Conservation (phyloP, 805 yeast genomes). For the Candida maltosa region DNA sequence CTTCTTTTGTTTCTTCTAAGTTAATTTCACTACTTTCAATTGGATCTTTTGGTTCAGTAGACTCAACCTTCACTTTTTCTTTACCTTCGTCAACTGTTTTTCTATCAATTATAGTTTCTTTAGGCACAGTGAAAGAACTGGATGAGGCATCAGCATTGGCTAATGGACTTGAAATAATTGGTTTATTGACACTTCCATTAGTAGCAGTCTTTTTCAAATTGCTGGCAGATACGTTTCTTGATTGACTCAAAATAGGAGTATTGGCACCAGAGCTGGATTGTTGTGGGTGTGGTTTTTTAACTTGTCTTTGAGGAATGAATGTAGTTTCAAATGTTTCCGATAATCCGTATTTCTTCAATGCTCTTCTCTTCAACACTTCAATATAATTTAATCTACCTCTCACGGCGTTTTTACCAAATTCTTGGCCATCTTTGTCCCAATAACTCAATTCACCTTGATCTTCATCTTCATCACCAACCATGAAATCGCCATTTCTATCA, state of each 20-base stretch:
- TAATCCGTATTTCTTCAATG: conserved; percentile 38
- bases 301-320: conserved; percentile 31
- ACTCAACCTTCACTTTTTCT: conserved; percentile 1
- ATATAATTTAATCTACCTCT: conserved; percentile 34
- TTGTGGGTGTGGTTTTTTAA: conserved; percentile 1
- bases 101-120: conserved; percentile 41
- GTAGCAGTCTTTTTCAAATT: conserved; percentile 3
- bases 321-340: conserved; percentile 34
- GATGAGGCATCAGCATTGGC: conserved; percentile 25
- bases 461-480: conserved; percentile 45
- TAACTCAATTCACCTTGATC: conserved; percentile 41
- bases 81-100: conserved; percentile 8
- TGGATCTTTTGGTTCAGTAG: not conserved
- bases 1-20: not conserved
- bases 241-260: conserved; percentile 10
- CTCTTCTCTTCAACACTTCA: conserved; percentile 39
- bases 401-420: conserved; percentile 26
- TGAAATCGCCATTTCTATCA: conserved; percentile 37
- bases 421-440: conserved; percentile 34
- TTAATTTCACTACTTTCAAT: not conserved
- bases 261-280: conserved; percentile 9
- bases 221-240: conserved; percentile 7
- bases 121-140: conserved; percentile 29
- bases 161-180: conserved; percentile 14
- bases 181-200: conserved; percentile 3